Conservation (phyloP, 2,329 filamentous ascomycete genomes). For the Talaromyces sp. region DNA sequence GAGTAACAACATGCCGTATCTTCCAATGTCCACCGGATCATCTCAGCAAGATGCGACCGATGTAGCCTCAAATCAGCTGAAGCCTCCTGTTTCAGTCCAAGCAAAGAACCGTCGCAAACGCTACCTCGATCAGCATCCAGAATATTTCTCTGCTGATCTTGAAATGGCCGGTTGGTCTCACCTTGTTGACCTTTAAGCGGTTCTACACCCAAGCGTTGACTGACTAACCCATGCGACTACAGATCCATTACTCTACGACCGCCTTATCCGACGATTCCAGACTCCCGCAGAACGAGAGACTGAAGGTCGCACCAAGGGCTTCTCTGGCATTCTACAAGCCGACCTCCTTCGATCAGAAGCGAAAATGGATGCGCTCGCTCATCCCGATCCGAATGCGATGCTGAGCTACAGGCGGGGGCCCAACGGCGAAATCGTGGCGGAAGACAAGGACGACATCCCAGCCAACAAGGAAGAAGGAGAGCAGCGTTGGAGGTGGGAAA, state of each 20-base stretch:
- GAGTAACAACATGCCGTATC: slow-evolving; percentile 13
- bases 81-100: slow-evolving; percentile 45
- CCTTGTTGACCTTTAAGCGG: slow-evolving; percentile 15
- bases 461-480: slow-evolving; percentile 63
- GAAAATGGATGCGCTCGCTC: slow-evolving; percentile 62
- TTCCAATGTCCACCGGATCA: slow-evolving; percentile 11
- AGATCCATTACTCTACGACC: slow-evolving; percentile 80
- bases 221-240: slow-evolving; percentile 25
- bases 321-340: slow-evolving; percentile 72
- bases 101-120: slow-evolving; percentile 73
- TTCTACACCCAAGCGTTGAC: background rate
- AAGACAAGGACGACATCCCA: slow-evolving; percentile 57
- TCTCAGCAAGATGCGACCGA: background rate
- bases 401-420: slow-evolving; percentile 50
- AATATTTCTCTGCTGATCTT: slow-evolving; percentile 65
- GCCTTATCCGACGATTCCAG: slow-evolving; percentile 73
- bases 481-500: slow-evolving; percentile 66
- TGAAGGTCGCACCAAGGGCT: slow-evolving; percentile 71
- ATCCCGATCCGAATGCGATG: slow-evolving; percentile 50
- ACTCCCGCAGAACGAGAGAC: slow-evolving; percentile 68
- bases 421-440: slow-evolving; percentile 55
- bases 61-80: slow-evolving; percentile 21
- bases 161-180: slow-evolving; percentile 57
- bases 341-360: slow-evolving; percentile 74
- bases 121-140: slow-evolving; percentile 68